Conservation (phyloP, 2,329 filamentous ascomycete species). For the Magnaporthiopsis poae region DNA sequence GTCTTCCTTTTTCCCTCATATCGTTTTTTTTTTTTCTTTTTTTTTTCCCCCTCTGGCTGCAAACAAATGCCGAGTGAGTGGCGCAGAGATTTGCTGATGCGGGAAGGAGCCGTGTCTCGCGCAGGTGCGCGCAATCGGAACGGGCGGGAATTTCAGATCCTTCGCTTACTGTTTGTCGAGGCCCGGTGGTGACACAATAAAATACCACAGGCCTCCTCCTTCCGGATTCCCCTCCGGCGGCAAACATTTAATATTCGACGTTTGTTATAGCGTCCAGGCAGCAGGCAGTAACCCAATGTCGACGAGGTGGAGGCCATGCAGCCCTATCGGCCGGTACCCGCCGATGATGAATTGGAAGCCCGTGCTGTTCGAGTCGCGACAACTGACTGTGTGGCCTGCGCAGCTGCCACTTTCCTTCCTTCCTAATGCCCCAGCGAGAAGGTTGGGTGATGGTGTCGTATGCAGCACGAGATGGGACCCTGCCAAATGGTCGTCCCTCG, state of each 20-base stretch:
- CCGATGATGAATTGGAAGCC: not conserved
- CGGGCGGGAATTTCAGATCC: not conserved
- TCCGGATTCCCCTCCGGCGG: not conserved
- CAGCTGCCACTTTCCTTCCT: not conserved
- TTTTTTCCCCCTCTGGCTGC: too few species aligned
- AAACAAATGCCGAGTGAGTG: too few species aligned
- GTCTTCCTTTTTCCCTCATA: too few species aligned
- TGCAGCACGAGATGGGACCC: too few species aligned
- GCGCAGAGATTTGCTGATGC: not conserved
- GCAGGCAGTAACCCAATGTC: too few species aligned
- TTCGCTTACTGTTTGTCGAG: not conserved
- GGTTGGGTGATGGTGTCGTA: not conserved
- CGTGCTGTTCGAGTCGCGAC: not conserved
- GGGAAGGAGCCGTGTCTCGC: not conserved
- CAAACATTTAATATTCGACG: not conserved
- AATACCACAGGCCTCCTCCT: not conserved
- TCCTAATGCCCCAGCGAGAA: not conserved
- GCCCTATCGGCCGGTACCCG: not conserved
- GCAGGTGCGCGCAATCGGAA: not conserved
- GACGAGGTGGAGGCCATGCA: not conserved
- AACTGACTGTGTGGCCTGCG: not conserved
- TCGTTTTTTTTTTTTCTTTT: too few species aligned
- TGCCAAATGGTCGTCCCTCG: too few species aligned
- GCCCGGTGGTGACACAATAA: not conserved
- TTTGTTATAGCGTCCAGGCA: not conserved